These are phyloP conservation scores for Hypoxylon sp. DNA, from an alignment of 2,329 filamentous ascomycete genomes.

Conservation along the genomic window DNA sequence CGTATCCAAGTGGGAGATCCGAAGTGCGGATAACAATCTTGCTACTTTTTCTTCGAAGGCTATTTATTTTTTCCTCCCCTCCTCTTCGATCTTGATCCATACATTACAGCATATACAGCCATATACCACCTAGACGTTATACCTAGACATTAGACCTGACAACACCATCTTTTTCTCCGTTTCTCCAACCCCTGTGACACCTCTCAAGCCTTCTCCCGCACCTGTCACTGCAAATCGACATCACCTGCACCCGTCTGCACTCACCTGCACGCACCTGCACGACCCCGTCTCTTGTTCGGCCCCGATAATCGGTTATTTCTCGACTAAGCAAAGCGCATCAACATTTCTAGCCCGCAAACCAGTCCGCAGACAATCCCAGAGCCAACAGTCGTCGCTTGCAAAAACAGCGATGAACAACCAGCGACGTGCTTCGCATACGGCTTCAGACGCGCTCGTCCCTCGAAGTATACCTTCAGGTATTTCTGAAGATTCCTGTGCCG, in stretches of 20 bases:
- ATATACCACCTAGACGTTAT: no score
- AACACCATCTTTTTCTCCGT: not conserved
- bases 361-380: conserved; percentile 42
- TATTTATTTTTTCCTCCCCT: no score
- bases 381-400: conserved; percentile 43
- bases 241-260: conserved; percentile 10
- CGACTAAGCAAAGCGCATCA: not conserved
- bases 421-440: conserved; percentile 35
- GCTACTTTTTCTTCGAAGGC: no score
- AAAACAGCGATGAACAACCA: conserved; percentile 47
- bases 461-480: conserved; percentile 37
- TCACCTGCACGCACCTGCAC: not conserved
- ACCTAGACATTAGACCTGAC: no score
- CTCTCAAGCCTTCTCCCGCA: not conserved
- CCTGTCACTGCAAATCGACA: conserved; percentile 4
- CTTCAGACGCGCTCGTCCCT: conserved; percentile 36
- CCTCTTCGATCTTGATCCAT: no score
- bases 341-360: conserved; percentile 39
- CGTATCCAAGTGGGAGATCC: not conserved
- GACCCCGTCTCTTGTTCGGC: conserved; percentile 1
- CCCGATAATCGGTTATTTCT: conserved; percentile 37
- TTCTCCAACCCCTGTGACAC: not conserved
- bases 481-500: conserved; percentile 26
- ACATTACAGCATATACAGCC: no score
- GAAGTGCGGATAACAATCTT: not conserved